These are phyloP conservation scores for Candida labiduridarum DNA, from an alignment of 1,139 yeast species.

Conservation along the genomic window DNA sequence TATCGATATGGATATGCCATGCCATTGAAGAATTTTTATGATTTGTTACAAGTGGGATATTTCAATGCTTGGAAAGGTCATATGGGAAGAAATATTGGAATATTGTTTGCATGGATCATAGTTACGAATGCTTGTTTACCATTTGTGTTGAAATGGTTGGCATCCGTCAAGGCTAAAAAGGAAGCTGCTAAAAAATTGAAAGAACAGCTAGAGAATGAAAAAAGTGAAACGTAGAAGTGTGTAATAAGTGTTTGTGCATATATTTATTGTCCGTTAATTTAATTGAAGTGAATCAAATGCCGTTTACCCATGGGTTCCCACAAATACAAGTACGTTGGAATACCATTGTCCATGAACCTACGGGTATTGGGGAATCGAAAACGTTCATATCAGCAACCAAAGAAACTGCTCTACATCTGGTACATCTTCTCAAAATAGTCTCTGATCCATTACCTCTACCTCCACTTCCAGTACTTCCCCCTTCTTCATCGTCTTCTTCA, in stretches of 20 bases:
- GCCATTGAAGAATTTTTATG: constrained; percentile 52
- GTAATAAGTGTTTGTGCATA: not conserved
- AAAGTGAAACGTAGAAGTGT: not conserved
- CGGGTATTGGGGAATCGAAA: constrained; percentile 37
- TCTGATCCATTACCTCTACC: too few species aligned
- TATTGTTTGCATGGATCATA: constrained; percentile 51
- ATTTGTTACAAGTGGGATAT: constrained; percentile 47
- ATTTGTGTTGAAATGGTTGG: constrained; percentile 32
- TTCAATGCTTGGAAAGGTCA: constrained; percentile 48
- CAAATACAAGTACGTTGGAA: constrained; percentile 79
- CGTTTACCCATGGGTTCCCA: constrained; percentile 71
- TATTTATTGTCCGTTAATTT: not conserved
- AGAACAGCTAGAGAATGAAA: not conserved
- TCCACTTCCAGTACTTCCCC: not conserved
- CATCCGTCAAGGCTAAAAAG: constrained; percentile 19
- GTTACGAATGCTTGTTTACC: constrained; percentile 42
- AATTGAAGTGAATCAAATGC: too few species aligned
- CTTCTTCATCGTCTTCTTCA: not conserved
- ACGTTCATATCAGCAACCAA: constrained; percentile 49
- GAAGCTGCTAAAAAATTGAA: constrained; percentile 9
- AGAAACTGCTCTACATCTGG: constrained; percentile 68
- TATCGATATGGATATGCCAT: constrained; percentile 55
- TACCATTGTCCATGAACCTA: constrained; percentile 69
- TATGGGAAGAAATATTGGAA: constrained; percentile 49
- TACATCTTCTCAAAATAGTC: constrained; percentile 51